Percentiles rank a stretch among this genome's conserved stretches.
Evolutionary conservation across 2,329 filamentous ascomycete genomes (phyloP).

Genomic region (Monosporascus sp.): DNA sequence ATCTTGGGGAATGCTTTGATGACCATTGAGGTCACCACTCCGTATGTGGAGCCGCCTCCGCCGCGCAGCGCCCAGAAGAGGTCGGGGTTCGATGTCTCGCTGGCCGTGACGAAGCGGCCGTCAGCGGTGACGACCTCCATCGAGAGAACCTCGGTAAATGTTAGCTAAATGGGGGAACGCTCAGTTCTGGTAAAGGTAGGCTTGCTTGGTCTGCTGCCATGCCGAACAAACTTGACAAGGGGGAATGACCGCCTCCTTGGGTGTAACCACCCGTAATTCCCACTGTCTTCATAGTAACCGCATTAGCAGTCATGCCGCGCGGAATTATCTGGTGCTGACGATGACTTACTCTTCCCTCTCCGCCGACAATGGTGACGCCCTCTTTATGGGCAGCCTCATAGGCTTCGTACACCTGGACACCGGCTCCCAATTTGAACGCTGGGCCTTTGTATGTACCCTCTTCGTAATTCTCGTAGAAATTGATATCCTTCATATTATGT

Average conservation of each 20-base stretch:
- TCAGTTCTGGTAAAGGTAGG: neutral
- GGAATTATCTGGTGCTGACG: neutral
- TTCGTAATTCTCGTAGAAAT: constrained; percentile 18
- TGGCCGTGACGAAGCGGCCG: constrained; percentile 38
- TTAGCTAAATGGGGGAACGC: neutral
- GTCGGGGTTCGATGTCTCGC: constrained; percentile 37
- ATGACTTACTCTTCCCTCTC: constrained; percentile 16
- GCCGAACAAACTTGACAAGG: constrained; percentile 43
- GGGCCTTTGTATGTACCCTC: constrained; percentile 20
- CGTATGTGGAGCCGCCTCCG: constrained; percentile 39
- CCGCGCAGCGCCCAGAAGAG: constrained; percentile 48
- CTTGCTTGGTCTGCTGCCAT: constrained; percentile 42
- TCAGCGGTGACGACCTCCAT: constrained; percentile 45
- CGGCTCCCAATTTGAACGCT: constrained; percentile 23
- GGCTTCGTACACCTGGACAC: constrained; percentile 21
- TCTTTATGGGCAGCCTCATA: constrained; percentile 17
- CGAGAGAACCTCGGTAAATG: constrained; percentile 30
- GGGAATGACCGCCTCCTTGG: constrained; percentile 49
- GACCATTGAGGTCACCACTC: constrained; percentile 36
- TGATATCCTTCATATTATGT: constrained; percentile 22
- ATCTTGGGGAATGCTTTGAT: constrained; percentile 29
- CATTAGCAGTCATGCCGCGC: neutral
- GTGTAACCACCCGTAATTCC: constrained; percentile 44
- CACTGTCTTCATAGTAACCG: constrained; percentile 31
- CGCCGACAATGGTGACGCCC: constrained; percentile 19